phyloP scores from a whole-genome alignment of 371 early-diverging fungal species.

The Dentiscutata heterogama region DNA sequence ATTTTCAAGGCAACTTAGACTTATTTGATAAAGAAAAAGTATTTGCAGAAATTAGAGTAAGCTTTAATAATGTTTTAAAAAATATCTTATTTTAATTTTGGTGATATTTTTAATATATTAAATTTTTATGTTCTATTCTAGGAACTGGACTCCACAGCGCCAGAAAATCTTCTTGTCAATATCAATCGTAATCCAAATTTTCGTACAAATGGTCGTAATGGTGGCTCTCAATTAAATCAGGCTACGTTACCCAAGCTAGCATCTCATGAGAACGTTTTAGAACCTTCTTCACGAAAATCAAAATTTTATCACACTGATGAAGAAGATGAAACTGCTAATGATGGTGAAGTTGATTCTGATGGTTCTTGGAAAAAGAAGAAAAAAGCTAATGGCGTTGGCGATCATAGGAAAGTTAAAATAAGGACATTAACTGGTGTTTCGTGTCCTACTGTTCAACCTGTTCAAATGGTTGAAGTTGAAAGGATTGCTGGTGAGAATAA shows the following conservation, averaged over 20 bases:
- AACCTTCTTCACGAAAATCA: slow-evolving; percentile 46
- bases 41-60: slow-evolving; percentile 83
- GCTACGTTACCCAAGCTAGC: slow-evolving; percentile 54
- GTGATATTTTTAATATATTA: neutral
- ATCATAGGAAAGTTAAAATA: slow-evolving; percentile 53
- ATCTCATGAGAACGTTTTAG: slow-evolving; percentile 70
- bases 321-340: slow-evolving; percentile 46
- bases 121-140: slow-evolving; percentile 40
- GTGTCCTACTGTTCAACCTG: slow-evolving; percentile 65
- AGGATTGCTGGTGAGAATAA: slow-evolving; percentile 57
- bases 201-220: slow-evolving; percentile 47
- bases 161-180: slow-evolving; percentile 76
- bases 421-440: slow-evolving; percentile 62
- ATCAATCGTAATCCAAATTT: slow-evolving; percentile 67
- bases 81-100: neutral
- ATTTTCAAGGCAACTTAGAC: slow-evolving; percentile 81
- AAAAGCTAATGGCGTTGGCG: slow-evolving; percentile 45
- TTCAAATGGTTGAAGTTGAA: slow-evolving; percentile 73
- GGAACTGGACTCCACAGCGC: slow-evolving; percentile 75
- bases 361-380: slow-evolving; percentile 49
- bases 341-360: slow-evolving; percentile 57
- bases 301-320: slow-evolving; percentile 40
- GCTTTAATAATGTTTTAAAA: neutral
- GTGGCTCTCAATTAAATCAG: slow-evolving; percentile 21
- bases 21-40: slow-evolving; percentile 83